Base-by-base conservation (phyloP, 2,329 filamentous ascomycete species). In the Byssoonygena ceratinophila region DNA sequence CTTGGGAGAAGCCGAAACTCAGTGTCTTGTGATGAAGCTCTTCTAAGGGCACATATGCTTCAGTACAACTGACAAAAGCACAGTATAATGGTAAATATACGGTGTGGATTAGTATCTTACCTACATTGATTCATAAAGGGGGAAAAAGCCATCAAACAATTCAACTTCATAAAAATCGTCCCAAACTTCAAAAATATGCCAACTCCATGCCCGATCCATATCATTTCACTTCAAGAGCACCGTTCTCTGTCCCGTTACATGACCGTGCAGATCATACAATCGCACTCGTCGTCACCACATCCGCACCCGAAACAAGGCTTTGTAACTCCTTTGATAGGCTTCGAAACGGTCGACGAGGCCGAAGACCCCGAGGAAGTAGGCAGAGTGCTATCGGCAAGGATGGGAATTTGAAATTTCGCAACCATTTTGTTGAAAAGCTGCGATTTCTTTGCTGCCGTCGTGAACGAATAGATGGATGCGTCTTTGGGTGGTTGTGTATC, bases 251-350 rank as follows among this genome's bases (percentile, higher is more conserved):
- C 37, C 31, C 3, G 8, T 66, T 60, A 71, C 68, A 71, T 71
- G 52, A 71, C 66, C 9, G 62, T 65, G 54, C 68, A 71, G 51
- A 71, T 66, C 46, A 67, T 68, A 51, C 66, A 69, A 54, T 71
- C 68, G 31, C 68, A 71, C 34, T 68, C 67, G 45, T 68, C 67
- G 55, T 67, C 68, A 5, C 68, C 67, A 27, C 68, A 71, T 41
- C 68, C 68, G 47, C 68, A 71, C 2, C 68, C 67, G 50, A 71
- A 70, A 45, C 68, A 71, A 7, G 68, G 68, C 54, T 69, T 71
- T 7, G 66, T 64, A 3, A 66, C 64, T 1, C 61, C 55, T 55
- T 70, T 68, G 57, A 70, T 67, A 14, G 68, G 67, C 49, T 67
- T 68, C 43, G 60, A 64, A 47, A 70, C 60, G 0, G 66, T 66